These are phyloP conservation scores for Zygoascus hellenicus DNA, from an alignment of 1,139 yeast genomes.

Conservation along the genomic window DNA sequence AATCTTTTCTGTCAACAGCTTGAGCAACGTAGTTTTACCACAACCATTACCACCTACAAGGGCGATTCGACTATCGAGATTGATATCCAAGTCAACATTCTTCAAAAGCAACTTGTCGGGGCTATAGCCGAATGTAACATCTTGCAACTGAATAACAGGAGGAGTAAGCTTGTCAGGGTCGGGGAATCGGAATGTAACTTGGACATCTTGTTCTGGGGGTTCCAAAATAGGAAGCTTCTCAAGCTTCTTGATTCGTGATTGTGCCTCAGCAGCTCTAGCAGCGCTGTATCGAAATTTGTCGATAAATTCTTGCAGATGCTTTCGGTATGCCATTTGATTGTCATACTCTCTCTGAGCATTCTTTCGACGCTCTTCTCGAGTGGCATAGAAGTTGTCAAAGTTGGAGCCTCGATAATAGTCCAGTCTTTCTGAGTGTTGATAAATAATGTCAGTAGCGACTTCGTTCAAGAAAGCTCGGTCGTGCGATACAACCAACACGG, in stretches of 20 bases:
- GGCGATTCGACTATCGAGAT: constrained; percentile 91
- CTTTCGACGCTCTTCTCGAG: constrained; percentile 92
- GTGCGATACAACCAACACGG: constrained; percentile 93
- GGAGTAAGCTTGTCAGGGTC: constrained; percentile 92
- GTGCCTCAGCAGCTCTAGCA: constrained; percentile 95
- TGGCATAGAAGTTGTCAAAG: constrained; percentile 86
- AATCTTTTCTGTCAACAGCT: constrained; percentile 72
- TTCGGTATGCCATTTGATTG: constrained; percentile 91
- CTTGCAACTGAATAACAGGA: constrained; percentile 84
- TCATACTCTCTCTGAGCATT: constrained; percentile 93
- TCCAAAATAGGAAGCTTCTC: constrained; percentile 90
- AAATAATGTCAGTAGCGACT: constrained; percentile 95
- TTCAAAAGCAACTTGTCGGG: constrained; percentile 56
- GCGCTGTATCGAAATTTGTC: constrained; percentile 97
- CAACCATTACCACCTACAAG: constrained; percentile 99
- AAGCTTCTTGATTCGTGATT: constrained; percentile 91
- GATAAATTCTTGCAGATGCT: constrained; percentile 87
- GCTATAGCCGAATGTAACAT: constrained; percentile 79
- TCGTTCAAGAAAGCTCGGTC: constrained; percentile 96
- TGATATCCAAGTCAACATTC: constrained; percentile 83
- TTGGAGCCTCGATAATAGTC: constrained; percentile 94
- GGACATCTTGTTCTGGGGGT: constrained; percentile 90
- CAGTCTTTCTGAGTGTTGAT: constrained; percentile 93
- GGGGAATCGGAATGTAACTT: constrained; percentile 82
- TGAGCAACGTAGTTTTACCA: constrained; percentile 93